Conservation (phyloP, 179 eudicot species). For the Beta corolliflora region DNA sequence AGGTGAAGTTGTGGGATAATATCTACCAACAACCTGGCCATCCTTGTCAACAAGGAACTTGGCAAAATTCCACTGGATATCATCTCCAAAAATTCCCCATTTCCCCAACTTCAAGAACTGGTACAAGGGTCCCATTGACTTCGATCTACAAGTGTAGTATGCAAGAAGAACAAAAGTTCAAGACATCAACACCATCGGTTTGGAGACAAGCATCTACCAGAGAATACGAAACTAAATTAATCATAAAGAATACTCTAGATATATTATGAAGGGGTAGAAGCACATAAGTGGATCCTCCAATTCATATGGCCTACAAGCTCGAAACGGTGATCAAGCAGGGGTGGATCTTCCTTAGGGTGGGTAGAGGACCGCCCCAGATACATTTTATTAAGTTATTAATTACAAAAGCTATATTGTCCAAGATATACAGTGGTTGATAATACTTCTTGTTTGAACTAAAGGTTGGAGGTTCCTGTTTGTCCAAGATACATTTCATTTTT, state of each 20-base stretch:
- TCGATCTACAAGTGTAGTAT: constrained; percentile 51
- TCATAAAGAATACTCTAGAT: background rate
- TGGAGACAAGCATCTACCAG: background rate
- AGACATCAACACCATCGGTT: background rate
- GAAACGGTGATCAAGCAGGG: background rate
- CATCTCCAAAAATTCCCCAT: constrained; percentile 78
- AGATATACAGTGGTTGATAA: too few relatives aligned
- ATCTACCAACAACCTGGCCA: constrained; percentile 67
- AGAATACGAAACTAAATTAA: background rate
- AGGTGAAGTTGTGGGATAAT: constrained; percentile 89
- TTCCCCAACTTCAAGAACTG: constrained; percentile 69
- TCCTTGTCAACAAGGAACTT: constrained; percentile 72
- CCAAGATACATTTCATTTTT: too few relatives aligned
- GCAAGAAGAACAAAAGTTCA: background rate
- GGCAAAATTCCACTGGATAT: constrained; percentile 90
- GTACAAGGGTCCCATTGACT: constrained; percentile 84
- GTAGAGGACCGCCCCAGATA: too few relatives aligned
- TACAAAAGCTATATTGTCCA: too few relatives aligned
- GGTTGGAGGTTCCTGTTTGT: too few relatives aligned
- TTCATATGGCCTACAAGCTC: background rate
- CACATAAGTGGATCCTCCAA: background rate
- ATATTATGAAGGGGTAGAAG: background rate
- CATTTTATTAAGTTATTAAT: too few relatives aligned
- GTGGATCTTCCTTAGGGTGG: too few relatives aligned
- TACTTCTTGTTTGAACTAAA: too few relatives aligned